Evolutionary conservation across 2,329 filamentous ascomycete genomes (phyloP), one percentile per base, ranked within the genome.

Genomic region (Onygenales sp.): DNA sequence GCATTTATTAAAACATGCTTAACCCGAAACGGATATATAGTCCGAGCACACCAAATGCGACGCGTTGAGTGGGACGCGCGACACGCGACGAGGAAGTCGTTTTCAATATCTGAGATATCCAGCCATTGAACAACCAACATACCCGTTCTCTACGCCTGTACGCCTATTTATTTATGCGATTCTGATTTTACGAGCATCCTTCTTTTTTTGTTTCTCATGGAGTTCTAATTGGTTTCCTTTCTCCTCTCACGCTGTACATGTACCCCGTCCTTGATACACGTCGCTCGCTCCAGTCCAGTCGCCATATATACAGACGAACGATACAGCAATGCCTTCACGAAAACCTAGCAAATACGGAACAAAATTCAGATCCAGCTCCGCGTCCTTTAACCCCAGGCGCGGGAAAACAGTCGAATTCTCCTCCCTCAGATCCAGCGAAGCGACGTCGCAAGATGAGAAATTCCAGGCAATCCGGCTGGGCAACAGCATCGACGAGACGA

Each of bases 391-490:
- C 21, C 76, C 78, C 49, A 77, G 77, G 52, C 80, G 80, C 63
- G 77, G 83, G 31, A 88, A 87, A 65, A 94, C 88, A 4, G 87
- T 97, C 60, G 84, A 92, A 54, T 83, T 88, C 36, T 85, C 86
- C 6, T 82, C 84, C 31, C 74, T 87, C 48, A 79, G 86, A 43
- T 82, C 86, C 53, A 84, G 83, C 52, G 94, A 98, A 75, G 85
- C 82, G 51, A 97, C 90, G 1, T 94, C 91, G 6, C 84, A 88
- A 63, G 89, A 95, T 77, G 93, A 98, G 71, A 94, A 89, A 70
- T 83, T 88, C 72, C 91, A 98, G 72, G 85, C 89, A 39, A 86
- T 84, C 46, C 83, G 84, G 53, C 81, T 95, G 50, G 89, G 89
- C 34, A 83, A 95, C 72, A 82, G 79, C 63, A 96, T 98, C 67